Evolutionary conservation across 2,329 filamentous ascomycete species (phyloP).

Genomic region (Zymoseptoria brevis): DNA sequence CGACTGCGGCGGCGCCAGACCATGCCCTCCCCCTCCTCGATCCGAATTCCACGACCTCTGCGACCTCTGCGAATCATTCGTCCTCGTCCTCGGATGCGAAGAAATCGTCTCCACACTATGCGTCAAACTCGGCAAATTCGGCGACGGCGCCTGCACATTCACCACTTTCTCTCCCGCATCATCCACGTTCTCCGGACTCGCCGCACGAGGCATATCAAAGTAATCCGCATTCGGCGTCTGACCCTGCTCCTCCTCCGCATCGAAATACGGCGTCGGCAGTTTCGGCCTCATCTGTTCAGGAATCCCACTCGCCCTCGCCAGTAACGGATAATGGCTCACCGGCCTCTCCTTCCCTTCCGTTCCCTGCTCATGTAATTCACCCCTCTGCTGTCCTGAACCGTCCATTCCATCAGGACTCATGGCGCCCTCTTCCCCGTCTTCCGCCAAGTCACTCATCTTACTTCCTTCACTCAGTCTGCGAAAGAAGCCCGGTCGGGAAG

Average conservation of each 20-base stretch:
- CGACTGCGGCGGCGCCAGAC: constrained; percentile 27
- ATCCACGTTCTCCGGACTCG: constrained; percentile 40
- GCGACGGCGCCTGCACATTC: constrained; percentile 37
- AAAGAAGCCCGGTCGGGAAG: constrained; percentile 69
- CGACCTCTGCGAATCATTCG: constrained; percentile 29
- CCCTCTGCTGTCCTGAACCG: neutral
- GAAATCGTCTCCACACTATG: constrained; percentile 31
- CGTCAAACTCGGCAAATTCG: constrained; percentile 30
- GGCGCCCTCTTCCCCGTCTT: constrained; percentile 34
- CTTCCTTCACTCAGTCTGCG: constrained; percentile 57
- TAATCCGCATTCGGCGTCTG: constrained; percentile 28
- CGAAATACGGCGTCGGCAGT: constrained; percentile 19
- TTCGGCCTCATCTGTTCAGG: constrained; percentile 1
- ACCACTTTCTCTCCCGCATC: constrained; percentile 25
- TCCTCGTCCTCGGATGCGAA: constrained; percentile 33
- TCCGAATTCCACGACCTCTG: constrained; percentile 17
- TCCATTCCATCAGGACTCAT: constrained; percentile 23
- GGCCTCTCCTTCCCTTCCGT: constrained; percentile 30
- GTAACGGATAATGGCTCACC: constrained; percentile 28
- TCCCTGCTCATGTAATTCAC: neutral
- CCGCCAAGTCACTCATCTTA: constrained; percentile 29
- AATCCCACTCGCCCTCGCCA: constrained; percentile 20
- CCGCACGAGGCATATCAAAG: constrained; percentile 39
- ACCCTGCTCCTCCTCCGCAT: constrained; percentile 16
- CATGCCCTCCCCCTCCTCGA: constrained; percentile 16